Percentiles rank a stretch among this genome's conserved stretches.
Evolutionary conservation across 106 monocot species (phyloP).

Genomic region (Dioscorea alata): DNA sequence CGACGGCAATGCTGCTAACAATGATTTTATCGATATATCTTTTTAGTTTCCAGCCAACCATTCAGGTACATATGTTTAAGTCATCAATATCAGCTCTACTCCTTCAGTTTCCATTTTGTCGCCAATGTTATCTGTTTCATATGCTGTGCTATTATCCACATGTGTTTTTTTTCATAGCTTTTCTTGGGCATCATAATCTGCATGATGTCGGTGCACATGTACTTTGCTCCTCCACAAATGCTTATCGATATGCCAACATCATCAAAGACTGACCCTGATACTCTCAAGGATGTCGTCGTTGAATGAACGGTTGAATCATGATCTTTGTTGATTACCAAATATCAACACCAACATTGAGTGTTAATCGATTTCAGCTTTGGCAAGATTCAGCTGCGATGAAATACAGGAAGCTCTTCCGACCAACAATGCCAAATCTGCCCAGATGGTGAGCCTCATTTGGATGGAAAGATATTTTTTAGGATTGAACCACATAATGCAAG

Average conservation of each 20-base stretch:
- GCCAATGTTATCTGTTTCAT: neutral
- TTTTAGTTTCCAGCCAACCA: conserved; percentile 66
- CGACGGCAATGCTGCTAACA: conserved; percentile 86
- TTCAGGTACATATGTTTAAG: conserved; percentile 48
- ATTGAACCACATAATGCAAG: too few relatives aligned
- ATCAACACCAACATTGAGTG: too few relatives aligned
- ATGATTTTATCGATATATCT: conserved; percentile 70
- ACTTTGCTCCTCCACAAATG: conserved; percentile 75
- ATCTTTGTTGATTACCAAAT: neutral
- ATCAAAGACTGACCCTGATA: conserved; percentile 24
- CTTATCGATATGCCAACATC: conserved; percentile 65
- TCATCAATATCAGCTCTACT: neutral
- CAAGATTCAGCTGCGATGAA: too few relatives aligned
- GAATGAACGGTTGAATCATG: conserved; percentile 23
- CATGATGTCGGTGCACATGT: conserved; percentile 97
- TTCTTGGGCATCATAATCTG: conserved; percentile 93
- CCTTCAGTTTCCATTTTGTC: neutral
- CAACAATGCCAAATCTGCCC: too few relatives aligned
- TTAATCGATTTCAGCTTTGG: too few relatives aligned
- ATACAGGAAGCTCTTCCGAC: too few relatives aligned
- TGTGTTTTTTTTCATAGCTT: conserved; percentile 46
- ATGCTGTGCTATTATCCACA: neutral
- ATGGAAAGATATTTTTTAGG: too few relatives aligned
- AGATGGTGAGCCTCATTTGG: too few relatives aligned
- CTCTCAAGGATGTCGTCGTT: conserved; percentile 34